Evolutionary conservation across 2,329 filamentous ascomycete genomes (phyloP).

Genomic region (Stemphylium beticola): DNA sequence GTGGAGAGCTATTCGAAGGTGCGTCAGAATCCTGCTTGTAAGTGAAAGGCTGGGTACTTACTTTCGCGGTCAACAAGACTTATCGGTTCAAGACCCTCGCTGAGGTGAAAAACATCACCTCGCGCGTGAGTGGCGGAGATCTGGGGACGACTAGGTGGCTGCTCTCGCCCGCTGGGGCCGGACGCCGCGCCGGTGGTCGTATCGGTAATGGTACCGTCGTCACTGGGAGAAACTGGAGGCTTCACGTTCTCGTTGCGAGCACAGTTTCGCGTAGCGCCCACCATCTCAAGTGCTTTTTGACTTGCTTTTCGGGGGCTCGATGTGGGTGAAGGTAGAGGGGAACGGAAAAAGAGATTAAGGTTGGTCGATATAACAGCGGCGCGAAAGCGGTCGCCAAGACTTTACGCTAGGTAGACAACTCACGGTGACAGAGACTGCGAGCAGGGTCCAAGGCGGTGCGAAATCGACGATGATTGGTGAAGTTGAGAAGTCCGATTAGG

Average conservation of each 20-base stretch:
- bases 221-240: background rate
- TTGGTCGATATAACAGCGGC: background rate
- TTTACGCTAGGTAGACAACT: background rate
- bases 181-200: background rate
- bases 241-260: fast-evolving
- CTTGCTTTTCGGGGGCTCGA: background rate
- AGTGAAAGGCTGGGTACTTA: background rate
- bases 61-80: constrained; percentile 5
- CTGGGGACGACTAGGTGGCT: too few relatives aligned
- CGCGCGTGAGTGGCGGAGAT: background rate
- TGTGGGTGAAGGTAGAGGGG: background rate
- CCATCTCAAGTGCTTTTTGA: constrained; percentile 6
- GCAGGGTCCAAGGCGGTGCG: background rate
- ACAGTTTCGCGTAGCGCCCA: constrained; percentile 1
- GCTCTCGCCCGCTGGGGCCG: too few relatives aligned
- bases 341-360: background rate
- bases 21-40: background rate
- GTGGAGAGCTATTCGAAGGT: background rate
- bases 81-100: constrained; percentile 13
- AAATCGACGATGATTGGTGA: constrained; percentile 1
- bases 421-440: background rate
- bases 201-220: constrained; percentile 5
- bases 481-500: background rate
- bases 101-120: constrained; percentile 13
- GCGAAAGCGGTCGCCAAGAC: background rate